Evolutionary conservation across 208 protist genomes (phyloP).

Genomic region (Acanthamoeba royreba): DNA sequence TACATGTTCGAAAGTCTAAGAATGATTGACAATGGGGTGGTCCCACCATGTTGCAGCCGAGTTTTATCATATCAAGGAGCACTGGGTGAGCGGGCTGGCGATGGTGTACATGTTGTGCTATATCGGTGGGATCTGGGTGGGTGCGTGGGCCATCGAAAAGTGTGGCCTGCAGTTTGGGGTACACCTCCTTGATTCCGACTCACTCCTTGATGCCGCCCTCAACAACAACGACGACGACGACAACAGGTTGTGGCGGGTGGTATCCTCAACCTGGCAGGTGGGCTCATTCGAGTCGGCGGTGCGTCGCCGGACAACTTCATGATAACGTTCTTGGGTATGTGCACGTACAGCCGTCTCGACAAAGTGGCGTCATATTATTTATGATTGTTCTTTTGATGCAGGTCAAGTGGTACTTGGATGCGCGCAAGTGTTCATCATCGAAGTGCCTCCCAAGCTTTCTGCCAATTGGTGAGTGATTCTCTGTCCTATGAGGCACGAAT

Average conservation of each 20-base stretch:
- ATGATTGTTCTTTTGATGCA: not conserved
- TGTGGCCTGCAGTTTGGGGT: conserved; percentile 3
- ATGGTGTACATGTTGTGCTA: conserved; percentile 43
- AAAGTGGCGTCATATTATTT: not conserved
- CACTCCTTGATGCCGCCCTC: not conserved
- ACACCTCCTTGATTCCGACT: not conserved
- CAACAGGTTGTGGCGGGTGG: not conserved
- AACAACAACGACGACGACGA: not conserved
- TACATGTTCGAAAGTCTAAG: no score
- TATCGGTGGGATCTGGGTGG: not conserved
- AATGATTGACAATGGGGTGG: no score
- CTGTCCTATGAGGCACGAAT: not conserved
- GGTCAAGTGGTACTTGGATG: not conserved
- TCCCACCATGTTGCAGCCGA: not conserved
- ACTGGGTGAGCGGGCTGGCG: conserved; percentile 19
- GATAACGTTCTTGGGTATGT: not conserved
- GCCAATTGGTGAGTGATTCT: not conserved
- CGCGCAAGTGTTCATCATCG: not conserved
- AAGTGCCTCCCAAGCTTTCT: not conserved
- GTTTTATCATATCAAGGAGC: not conserved
- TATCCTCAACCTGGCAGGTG: not conserved
- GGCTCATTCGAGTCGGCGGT: not conserved
- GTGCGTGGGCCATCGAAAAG: not conserved
- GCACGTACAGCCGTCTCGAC: not conserved
- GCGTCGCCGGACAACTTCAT: not conserved